A percentile compares a stretch with the other conserved stretches of the same genome.
These are phyloP conservation scores for Nannizziopsis barbatae DNA, from an alignment of 2,329 filamentous ascomycete species.

Conservation along the genomic window DNA sequence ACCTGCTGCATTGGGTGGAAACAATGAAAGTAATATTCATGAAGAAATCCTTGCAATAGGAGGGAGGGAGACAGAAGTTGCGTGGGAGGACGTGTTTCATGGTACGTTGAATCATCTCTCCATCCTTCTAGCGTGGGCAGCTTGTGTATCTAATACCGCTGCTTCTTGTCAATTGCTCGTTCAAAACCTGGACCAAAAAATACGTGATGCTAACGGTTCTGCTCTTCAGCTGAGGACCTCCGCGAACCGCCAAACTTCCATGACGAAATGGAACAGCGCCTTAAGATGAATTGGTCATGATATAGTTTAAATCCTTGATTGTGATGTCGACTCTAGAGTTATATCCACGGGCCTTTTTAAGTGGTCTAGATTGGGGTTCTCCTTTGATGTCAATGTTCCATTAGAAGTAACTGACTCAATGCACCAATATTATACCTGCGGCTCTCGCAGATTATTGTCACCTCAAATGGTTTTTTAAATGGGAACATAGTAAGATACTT, in stretches of 20 bases:
- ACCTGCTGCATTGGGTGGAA: constrained; percentile 56
- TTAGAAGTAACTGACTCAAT: too few relatives aligned
- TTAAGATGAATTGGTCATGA: constrained; percentile 55
- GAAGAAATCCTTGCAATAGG: constrained; percentile 65
- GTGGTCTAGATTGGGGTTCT: neutral
- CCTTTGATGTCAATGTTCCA: too few relatives aligned
- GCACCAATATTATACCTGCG: too few relatives aligned
- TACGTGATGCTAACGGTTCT: constrained; percentile 3
- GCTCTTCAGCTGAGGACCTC: constrained; percentile 51
- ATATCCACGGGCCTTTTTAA: neutral
- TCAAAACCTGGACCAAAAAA: neutral
- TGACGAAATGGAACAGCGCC: constrained; percentile 84
- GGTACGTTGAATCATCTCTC: constrained; percentile 38
- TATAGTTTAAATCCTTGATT: neutral
- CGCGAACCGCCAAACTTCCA: constrained; percentile 63
- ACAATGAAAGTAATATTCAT: constrained; percentile 55
- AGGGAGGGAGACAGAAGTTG: constrained; percentile 64
- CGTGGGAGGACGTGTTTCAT: constrained; percentile 88
- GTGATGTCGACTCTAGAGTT: neutral
- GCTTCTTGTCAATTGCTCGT: neutral
- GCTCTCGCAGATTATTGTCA: too few relatives aligned
- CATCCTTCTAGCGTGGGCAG: neutral
- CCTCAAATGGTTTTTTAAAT: too few relatives aligned
- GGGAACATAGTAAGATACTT: too few relatives aligned
- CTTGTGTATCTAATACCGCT: constrained; percentile 11